Evolutionary conservation across 1,139 yeast species (phyloP).

Genomic region (Geotrichum siamense): DNA sequence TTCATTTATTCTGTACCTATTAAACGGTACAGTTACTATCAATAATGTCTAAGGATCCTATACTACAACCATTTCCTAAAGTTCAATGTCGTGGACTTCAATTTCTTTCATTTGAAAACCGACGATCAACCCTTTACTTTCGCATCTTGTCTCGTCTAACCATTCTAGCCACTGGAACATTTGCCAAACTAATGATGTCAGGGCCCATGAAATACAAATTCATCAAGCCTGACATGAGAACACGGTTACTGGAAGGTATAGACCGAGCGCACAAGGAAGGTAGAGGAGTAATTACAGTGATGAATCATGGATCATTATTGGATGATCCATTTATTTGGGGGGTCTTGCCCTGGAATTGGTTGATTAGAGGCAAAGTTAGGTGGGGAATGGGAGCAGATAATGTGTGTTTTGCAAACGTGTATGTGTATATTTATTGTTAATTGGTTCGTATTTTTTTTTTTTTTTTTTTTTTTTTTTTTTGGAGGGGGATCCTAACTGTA

Average conservation of each 20-base stretch:
- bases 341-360: constrained; percentile 53
- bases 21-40: too few relatives aligned
- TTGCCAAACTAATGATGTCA: constrained; percentile 56
- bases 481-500: not conserved
- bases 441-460: not conserved
- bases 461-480: too few relatives aligned
- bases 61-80: constrained; percentile 45
- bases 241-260: constrained; percentile 50
- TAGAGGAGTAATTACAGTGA: constrained; percentile 73
- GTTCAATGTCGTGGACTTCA: constrained; percentile 73
- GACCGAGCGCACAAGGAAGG: constrained; percentile 56
- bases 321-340: constrained; percentile 95
- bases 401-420: constrained; percentile 61
- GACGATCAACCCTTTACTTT: constrained; percentile 45
- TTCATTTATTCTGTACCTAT: too few relatives aligned
- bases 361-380: constrained; percentile 62
- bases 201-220: constrained; percentile 52
- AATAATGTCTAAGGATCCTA: not conserved
- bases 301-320: constrained; percentile 92
- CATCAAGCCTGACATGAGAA: constrained; percentile 45
- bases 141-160: constrained; percentile 61
- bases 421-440: constrained; percentile 23
- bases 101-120: constrained; percentile 60
- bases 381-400: constrained; percentile 96
- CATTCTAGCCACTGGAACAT: constrained; percentile 57